phyloP scores from a whole-genome alignment of 176 grass and related monocot species.

The Oryza glumipatula region DNA sequence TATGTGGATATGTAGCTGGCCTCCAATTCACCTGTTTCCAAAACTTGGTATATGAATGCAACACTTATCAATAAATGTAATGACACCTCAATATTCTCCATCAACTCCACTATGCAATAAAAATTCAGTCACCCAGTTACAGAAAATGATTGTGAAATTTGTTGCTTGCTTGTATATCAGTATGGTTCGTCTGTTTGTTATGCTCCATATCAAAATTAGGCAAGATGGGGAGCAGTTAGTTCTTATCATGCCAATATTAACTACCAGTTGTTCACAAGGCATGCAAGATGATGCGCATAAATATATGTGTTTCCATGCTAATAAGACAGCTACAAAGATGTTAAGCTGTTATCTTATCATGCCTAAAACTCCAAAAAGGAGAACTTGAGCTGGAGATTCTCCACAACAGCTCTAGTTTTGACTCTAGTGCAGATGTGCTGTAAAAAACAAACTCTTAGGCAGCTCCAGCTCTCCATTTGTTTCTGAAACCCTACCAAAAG shows the following conservation, averaged over 20 bases:
- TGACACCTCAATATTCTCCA: not conserved
- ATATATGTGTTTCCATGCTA: not conserved
- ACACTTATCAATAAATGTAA: not conserved
- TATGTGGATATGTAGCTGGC: slow-evolving; percentile 28
- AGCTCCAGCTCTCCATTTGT: slow-evolving; percentile 16
- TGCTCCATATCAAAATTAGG: slow-evolving; percentile 24
- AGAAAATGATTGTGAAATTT: slow-evolving; percentile 34
- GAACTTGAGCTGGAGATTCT: slow-evolving; percentile 11
- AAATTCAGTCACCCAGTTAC: slow-evolving; percentile 1
- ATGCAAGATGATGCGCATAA: slow-evolving; percentile 13
- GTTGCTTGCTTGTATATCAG: slow-evolving; percentile 24
- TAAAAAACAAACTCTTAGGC: slow-evolving; percentile 22
- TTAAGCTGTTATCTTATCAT: slow-evolving; percentile 36
- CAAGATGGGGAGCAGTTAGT: slow-evolving; percentile 27
- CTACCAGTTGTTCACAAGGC: slow-evolving; percentile 15
- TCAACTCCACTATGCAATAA: not conserved
- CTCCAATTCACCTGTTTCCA: slow-evolving; percentile 12
- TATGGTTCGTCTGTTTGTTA: slow-evolving; percentile 12
- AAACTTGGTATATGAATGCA: slow-evolving; percentile 13
- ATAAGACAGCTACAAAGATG: slow-evolving; percentile 25
- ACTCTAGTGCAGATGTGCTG: not conserved
- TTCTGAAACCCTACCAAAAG: not conserved
- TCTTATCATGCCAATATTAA: slow-evolving; percentile 42
- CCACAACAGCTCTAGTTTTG: slow-evolving; percentile 27
- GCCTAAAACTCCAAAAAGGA: slow-evolving; percentile 16